phyloP scores from a whole-genome alignment of 1,284 basidiomycete species.

The Mycena sp. region DNA sequence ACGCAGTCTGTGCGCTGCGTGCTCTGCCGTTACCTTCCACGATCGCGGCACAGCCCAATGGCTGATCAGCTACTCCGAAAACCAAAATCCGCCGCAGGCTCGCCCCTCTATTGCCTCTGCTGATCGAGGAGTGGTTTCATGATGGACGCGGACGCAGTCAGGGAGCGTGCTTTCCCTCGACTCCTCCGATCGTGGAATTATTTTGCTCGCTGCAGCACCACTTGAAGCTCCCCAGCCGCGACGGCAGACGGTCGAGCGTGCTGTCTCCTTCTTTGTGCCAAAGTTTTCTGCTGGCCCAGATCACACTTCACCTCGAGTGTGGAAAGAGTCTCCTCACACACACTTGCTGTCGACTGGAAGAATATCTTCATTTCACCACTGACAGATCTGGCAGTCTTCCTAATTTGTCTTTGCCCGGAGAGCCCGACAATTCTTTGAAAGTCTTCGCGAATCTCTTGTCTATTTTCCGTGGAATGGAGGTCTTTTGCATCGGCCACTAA shows the following conservation, averaged over 20 bases:
- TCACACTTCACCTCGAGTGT: too few relatives aligned
- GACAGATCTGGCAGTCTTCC: conserved; percentile 26
- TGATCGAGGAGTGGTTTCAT: conserved; percentile 20
- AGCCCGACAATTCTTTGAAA: background rate
- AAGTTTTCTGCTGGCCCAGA: background rate
- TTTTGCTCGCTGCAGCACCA: background rate
- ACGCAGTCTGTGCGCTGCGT: too few relatives aligned
- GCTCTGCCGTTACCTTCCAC: background rate
- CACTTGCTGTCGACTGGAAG: too few relatives aligned
- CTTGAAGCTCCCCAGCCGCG: conserved; percentile 19
- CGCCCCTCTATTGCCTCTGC: background rate
- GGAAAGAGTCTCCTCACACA: too few relatives aligned
- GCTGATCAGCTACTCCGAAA: background rate
- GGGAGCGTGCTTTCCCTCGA: background rate
- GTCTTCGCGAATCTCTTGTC: background rate
- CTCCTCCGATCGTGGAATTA: conserved; percentile 11
- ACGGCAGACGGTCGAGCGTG: conserved; percentile 12
- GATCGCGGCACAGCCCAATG: conserved; percentile 4
- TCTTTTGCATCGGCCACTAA: background rate
- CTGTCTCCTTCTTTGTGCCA: background rate
- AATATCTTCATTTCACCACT: background rate
- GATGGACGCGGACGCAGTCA: conserved; percentile 19
- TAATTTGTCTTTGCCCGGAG: conserved; percentile 9
- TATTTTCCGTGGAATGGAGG: background rate
- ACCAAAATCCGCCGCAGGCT: conserved; percentile 8